Base-by-base conservation (phyloP, 2,329 filamentous ascomycete genomes). In the Aspergillus pseudotamarii region DNA sequence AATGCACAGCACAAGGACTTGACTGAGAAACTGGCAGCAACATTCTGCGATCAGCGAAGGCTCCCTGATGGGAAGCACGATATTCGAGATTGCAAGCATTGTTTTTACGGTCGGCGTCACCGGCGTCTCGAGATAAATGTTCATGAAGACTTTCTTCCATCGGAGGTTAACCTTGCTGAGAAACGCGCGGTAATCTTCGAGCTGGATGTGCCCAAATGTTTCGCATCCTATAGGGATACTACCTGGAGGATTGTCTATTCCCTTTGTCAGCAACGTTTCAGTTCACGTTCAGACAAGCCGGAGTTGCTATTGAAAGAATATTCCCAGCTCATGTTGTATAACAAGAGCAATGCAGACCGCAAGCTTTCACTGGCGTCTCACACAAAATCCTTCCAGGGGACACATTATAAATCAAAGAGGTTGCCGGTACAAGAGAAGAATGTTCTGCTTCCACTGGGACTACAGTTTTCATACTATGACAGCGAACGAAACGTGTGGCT, bases 161-260 rank as follows among this genome's bases (percentile, higher is more conserved):
- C 36, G 14, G 21, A 26, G 3, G 16, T 32, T 79, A 80, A 59
- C 73, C 81, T n/a, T 46, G 71, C 9, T 69, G 82, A 6, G 75
- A 75, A 75, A n/a, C 81, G 82, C 36, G 77, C 76, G 0, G 73
- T 85, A 0, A 65, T 88, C 0, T 86, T 88, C 57, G 86, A 89
- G 64, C 72, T 88, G 1, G 64, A 59, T 0, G 76, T 78, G 26
- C 86, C 86, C 0, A 36, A 67, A 3, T 74, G 74, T 4, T 81
- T 87, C 26, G 73, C 75, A 2, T 71, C 74, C 0, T 89, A 88
- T 70, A 79, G 87, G 14, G 80, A 86, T 60, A 75, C 78, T 4
- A 86, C 84, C 0, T 88, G 84, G 83, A 69, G 66, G 4, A 78
- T 88, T 3, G 26, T 85, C 0, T 70, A 72, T 3, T 67, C 59